Evolutionary conservation across 164 flowering plant species (phyloP).

Genomic region (Dillenia turbinata): DNA sequence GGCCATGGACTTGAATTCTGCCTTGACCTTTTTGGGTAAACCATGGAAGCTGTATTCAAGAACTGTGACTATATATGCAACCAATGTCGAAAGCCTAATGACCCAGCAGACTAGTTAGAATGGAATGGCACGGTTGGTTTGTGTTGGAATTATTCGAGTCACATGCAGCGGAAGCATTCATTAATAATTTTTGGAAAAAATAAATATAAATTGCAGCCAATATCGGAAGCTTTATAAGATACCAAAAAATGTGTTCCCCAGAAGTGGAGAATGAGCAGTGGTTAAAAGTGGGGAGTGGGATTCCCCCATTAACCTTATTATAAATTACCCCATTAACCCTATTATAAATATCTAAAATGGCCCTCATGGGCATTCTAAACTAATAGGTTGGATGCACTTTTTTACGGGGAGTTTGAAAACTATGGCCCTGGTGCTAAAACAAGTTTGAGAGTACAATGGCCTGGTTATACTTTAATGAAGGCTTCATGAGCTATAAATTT

Average conservation of each 20-base stretch:
- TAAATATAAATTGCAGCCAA: too few relatives aligned
- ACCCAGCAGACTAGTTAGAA: constrained; percentile 39
- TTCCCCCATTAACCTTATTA: too few relatives aligned
- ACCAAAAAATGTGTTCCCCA: too few relatives aligned
- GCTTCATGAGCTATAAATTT: constrained; percentile 35
- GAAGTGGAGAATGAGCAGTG: too few relatives aligned
- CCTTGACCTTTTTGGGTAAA: constrained; percentile 28
- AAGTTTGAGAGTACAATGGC: constrained; percentile 41
- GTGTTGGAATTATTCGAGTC: too few relatives aligned
- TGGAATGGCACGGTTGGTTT: constrained; percentile 53
- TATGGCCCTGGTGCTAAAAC: constrained; percentile 48
- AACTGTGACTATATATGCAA: constrained; percentile 45
- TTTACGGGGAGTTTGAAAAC: constrained; percentile 45
- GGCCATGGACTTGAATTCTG: constrained; percentile 19
- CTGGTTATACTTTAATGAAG: constrained; percentile 37
- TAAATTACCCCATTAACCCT: too few relatives aligned
- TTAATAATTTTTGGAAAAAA: too few relatives aligned
- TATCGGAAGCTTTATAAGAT: too few relatives aligned
- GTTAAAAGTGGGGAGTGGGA: too few relatives aligned
- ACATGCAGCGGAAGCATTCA: too few relatives aligned
- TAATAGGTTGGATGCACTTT: constrained; percentile 38
- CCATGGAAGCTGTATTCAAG: constrained; percentile 52
- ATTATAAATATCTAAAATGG: too few relatives aligned
- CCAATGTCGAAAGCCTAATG: constrained; percentile 27
- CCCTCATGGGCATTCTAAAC: too few relatives aligned